Conservation (phyloP, 768 basidiomycete species). For the Boletus reticulatus region DNA sequence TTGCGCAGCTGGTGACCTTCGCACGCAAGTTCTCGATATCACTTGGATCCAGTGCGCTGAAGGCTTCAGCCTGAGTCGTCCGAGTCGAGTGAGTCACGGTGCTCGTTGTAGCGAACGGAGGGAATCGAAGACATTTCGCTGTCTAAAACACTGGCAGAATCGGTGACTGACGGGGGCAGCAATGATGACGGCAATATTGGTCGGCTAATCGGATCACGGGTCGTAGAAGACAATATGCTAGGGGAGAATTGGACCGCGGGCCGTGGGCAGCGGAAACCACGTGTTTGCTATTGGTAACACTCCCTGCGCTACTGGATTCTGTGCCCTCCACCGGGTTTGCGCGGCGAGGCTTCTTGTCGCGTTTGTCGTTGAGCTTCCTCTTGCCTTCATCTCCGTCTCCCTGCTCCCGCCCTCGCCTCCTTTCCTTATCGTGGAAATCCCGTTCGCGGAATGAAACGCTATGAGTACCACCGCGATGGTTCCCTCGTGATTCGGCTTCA, state of each 20-base stretch:
- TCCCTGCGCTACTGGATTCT: slow-evolving; percentile 33
- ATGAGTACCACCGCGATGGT: slow-evolving; percentile 18
- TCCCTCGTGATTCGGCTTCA: slow-evolving; percentile 37
- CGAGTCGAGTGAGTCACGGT: slow-evolving; percentile 28
- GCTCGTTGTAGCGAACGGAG: slow-evolving; percentile 9
- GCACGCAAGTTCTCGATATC: slow-evolving; percentile 45
- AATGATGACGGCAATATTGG: slow-evolving; percentile 21
- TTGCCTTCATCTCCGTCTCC: slow-evolving; percentile 20
- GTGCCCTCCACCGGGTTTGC: slow-evolving; percentile 30
- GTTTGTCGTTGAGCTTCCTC: slow-evolving; percentile 31
- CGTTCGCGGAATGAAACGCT: slow-evolving; percentile 16
- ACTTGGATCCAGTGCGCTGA: slow-evolving; percentile 55
- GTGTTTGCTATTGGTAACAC: slow-evolving; percentile 11
- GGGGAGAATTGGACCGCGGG: slow-evolving; percentile 19
- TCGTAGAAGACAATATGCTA: slow-evolving; percentile 16
- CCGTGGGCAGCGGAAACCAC: slow-evolving; percentile 4
- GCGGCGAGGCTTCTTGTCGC: slow-evolving; percentile 28
- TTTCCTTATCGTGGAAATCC: slow-evolving; percentile 24
- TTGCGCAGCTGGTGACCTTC: slow-evolving; percentile 29
- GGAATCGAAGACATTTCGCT: slow-evolving; percentile 13
- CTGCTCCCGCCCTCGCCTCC: slow-evolving; percentile 15
- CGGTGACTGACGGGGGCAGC: slow-evolving; percentile 4
- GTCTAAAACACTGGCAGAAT: slow-evolving; percentile 5
- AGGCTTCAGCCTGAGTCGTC: slow-evolving; percentile 54
- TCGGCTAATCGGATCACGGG: slow-evolving; percentile 10